These are phyloP conservation scores for Pythium utonaiense DNA, from an alignment of 352 stramenopile genomes.

Conservation along the genomic window DNA sequence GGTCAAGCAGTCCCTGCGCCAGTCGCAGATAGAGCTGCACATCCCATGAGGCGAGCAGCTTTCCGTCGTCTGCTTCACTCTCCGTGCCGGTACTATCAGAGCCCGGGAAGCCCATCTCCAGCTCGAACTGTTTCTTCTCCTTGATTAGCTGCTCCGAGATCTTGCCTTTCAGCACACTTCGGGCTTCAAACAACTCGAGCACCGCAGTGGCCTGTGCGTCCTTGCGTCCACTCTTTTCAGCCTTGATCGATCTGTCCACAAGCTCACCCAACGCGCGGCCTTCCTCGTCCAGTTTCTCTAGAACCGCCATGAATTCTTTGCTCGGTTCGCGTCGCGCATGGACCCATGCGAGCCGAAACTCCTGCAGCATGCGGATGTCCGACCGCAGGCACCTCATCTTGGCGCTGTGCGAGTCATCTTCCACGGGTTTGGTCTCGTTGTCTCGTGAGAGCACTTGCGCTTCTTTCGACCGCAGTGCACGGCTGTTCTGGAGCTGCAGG, in stretches of 20 bases:
- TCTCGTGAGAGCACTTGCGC: conserved; percentile 40
- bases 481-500: conserved; percentile 65
- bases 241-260: conserved; percentile 57
- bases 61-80: conserved; percentile 29
- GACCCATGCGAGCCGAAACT: conserved; percentile 49
- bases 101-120: conserved; percentile 26
- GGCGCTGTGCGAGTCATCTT: conserved; percentile 42
- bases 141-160: conserved; percentile 72
- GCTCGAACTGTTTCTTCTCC: conserved; percentile 58
- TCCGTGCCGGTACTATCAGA: neutral
- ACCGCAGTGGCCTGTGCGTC: conserved; percentile 34
- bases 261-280: conserved; percentile 42
- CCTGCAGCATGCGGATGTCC: conserved; percentile 54
- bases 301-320: conserved; percentile 16
- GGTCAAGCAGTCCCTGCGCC: conserved; percentile 39
- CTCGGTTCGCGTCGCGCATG: conserved; percentile 22
- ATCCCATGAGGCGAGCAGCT: conserved; percentile 66
- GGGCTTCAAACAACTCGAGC: conserved; percentile 61
- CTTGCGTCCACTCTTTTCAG: conserved; percentile 55
- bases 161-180: conserved; percentile 60
- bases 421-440: conserved; percentile 30
- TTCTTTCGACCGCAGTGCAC: conserved; percentile 51
- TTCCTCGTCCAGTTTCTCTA: conserved; percentile 9
- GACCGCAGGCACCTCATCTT: conserved; percentile 32
- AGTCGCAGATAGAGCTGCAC: conserved; percentile 70